Conservation (phyloP, 1,284 basidiomycete genomes). For the Anthracocystis walkeri region DNA sequence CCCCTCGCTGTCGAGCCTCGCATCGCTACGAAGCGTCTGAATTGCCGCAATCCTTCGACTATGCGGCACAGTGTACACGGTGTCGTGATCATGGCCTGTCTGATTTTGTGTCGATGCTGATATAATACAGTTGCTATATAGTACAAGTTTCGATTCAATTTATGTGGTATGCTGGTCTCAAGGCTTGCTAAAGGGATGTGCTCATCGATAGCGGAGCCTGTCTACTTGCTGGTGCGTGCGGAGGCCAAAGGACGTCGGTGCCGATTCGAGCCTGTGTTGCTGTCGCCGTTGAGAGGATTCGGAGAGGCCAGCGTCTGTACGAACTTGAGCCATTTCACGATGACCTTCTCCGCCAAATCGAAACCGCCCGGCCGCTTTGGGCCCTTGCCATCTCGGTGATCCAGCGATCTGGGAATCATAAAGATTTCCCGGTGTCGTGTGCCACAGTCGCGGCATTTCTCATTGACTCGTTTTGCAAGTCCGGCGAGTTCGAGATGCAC, state of each 20-base stretch:
- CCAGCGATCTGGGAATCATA: constrained; percentile 32
- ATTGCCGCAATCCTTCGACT: background rate
- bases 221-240: too few species aligned
- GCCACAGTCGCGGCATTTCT: constrained; percentile 48
- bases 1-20: background rate
- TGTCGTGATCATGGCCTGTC: background rate
- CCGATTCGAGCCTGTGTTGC: too few species aligned
- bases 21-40: background rate
- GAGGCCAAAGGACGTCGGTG: too few species aligned
- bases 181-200: too few species aligned
- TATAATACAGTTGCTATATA: background rate
- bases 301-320: constrained; percentile 16
- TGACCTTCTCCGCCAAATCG: constrained; percentile 15
- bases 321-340: constrained; percentile 47
- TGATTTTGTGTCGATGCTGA: background rate
- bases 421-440: constrained; percentile 55
- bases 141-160: background rate
- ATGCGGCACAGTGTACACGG: background rate
- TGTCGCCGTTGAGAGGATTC: too few species aligned
- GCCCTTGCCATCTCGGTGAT: background rate
- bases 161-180: too few species aligned
- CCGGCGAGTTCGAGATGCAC: constrained; percentile 49
- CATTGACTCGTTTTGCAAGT: constrained; percentile 27
- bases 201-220: too few species aligned
- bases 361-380: constrained; percentile 16